Conservation (phyloP, 257 asterid species). For the Solanum bulbocastanum region DNA sequence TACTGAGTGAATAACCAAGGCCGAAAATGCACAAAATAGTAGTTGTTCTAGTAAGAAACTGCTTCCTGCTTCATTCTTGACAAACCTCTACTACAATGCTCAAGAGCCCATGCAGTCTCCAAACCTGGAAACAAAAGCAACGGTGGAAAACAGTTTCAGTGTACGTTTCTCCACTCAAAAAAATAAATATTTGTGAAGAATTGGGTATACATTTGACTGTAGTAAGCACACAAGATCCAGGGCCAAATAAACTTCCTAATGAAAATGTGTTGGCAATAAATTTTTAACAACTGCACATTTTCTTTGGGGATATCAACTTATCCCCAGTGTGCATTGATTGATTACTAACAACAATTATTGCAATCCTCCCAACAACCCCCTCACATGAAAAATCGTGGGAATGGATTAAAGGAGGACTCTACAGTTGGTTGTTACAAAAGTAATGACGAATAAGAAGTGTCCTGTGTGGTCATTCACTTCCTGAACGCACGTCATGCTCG, state of each 20-base stretch:
- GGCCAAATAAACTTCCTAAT: not conserved
- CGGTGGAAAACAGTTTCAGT: not conserved
- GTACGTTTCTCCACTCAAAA: not conserved
- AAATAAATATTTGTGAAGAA: not conserved
- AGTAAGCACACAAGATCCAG: not conserved
- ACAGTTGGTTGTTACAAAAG: not conserved
- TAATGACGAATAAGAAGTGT: not conserved
- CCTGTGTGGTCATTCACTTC: not conserved
- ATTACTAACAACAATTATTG: not conserved
- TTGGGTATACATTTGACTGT: not conserved
- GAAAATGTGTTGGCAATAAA: not conserved
- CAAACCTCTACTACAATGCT: not conserved
- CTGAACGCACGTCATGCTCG: not conserved
- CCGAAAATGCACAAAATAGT: not conserved
- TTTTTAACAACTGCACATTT: not conserved
- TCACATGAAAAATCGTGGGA: not conserved
- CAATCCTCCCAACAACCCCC: not conserved
- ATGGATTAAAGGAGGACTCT: not conserved
- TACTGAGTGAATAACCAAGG: not conserved
- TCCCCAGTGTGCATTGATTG: not conserved
- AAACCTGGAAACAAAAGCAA: not conserved
- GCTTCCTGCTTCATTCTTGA: not conserved
- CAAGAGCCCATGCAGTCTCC: not conserved
- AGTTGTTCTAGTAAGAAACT: not conserved
- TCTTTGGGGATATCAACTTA: not conserved